Evolutionary conservation across 371 early-diverging fungal genomes (phyloP), one percentile per base, ranked within the genome.

Genomic region (Mortierella sp.): DNA sequence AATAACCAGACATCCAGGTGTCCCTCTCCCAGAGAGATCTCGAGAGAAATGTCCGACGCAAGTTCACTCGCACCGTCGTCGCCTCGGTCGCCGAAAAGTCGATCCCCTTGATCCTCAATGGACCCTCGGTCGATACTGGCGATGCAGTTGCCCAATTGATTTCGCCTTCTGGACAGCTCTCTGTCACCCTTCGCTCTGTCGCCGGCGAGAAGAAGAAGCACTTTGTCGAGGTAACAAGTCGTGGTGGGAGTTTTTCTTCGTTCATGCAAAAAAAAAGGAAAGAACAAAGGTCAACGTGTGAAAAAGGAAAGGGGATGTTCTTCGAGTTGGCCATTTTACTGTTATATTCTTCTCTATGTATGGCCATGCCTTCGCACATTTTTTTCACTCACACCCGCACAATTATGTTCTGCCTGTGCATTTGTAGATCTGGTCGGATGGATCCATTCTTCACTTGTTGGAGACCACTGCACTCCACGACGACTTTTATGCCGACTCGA

Each of bases 391-490:
- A n/a, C n/a, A n/a, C n/a, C n/a, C n/a, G n/a, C n/a, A n/a, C n/a
- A n/a, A n/a, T 5, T 31, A n/a, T 24, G 22, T 44, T 43, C 34
- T 39, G 19, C 26, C 50, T 9, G 8, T 37, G n/a, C n/a, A n/a
- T 39, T 61, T 47, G 2, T 53, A 92, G 87, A 78, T 91, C 31
- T 92, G 90, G 89, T 72, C 85, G 24, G 75, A 82, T 14, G 87
- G 86, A 24, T 68, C 68, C 10, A 80, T 92, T 34, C 69, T 76
- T 24, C 85, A 85, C 48, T 74, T 81, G 19, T 76, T 88, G 69
- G 90, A 92, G 22, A 92, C 93, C 34, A 87, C 92, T 7, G 79
- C 86, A 29, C 55, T 72, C 41, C 93, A 93, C 50, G 93, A 91
- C 26, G 88, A 86, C 34, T 93, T 94, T 74, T 94, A 91, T 70